Evolutionary conservation across 352 stramenopile genomes (phyloP).

Genomic region (Globisporangium viniferum): DNA sequence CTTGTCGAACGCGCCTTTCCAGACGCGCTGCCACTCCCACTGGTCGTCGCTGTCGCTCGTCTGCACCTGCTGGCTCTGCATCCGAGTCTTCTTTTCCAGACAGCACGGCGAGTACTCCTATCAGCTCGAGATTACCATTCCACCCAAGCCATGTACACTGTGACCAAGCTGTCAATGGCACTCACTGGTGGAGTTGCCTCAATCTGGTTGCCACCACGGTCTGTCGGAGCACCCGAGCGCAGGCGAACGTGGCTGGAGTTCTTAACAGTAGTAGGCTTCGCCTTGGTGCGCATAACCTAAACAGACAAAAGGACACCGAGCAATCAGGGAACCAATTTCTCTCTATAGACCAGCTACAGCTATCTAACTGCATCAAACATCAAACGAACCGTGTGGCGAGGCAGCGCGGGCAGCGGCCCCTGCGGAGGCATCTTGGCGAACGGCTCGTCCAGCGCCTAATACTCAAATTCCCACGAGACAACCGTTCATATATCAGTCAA

Average conservation of each 20-base stretch:
- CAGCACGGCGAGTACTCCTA: neutral
- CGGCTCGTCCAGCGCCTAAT: constrained; percentile 43
- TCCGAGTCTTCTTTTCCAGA: constrained; percentile 21
- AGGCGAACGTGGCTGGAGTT: neutral
- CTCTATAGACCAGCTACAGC: neutral
- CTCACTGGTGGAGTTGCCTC: neutral
- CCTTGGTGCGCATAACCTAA: neutral
- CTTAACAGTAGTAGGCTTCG: neutral
- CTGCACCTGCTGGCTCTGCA: constrained; percentile 48
- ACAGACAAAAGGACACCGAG: neutral
- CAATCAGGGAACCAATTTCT: neutral
- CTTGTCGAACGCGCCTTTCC: constrained; percentile 69
- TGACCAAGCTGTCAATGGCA: too few relatives aligned
- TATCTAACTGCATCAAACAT: neutral
- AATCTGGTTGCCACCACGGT: neutral
- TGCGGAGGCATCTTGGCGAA: constrained; percentile 68
- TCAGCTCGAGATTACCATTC: too few relatives aligned
- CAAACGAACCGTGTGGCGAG: constrained; percentile 39
- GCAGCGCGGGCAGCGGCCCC: constrained; percentile 45
- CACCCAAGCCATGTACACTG: too few relatives aligned
- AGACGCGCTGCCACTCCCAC: constrained; percentile 67
- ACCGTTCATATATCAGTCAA: neutral
- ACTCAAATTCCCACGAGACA: neutral
- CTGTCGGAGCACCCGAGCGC: neutral
- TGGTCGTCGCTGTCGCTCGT: constrained; percentile 61